Percentiles rank a stretch among this genome's conserved stretches.
Conservation (phyloP, 306 rosid genomes). For the Dalbergia cultrata region DNA sequence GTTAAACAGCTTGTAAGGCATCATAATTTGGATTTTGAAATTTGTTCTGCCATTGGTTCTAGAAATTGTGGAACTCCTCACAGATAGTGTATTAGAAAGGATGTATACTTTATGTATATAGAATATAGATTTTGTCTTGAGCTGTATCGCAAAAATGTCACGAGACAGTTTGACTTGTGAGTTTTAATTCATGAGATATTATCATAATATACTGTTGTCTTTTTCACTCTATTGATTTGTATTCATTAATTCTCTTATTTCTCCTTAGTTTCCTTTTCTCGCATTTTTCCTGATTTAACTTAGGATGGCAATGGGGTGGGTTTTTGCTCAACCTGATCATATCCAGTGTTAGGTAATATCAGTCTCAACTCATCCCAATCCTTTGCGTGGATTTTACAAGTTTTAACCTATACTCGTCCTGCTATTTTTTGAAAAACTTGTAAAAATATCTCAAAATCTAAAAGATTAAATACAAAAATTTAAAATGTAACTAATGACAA, state of each 20-base stretch:
- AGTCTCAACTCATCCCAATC: too few species aligned
- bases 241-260: background rate
- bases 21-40: background rate
- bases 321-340: too few species aligned
- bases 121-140: conserved; percentile 35
- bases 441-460: too few species aligned
- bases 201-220: background rate
- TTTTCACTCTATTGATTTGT: background rate
- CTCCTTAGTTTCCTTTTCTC: background rate
- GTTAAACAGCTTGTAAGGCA: conserved; percentile 51
- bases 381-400: too few species aligned
- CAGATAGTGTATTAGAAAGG: background rate
- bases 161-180: background rate
- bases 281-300: background rate
- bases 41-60: conserved; percentile 35
- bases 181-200: conserved; percentile 8
- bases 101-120: conserved; percentile 39
- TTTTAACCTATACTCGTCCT: too few species aligned
- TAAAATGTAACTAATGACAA: too few species aligned
- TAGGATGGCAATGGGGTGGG: too few species aligned
- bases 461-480: too few species aligned
- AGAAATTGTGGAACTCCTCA: conserved; percentile 22
- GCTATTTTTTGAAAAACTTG: too few species aligned
- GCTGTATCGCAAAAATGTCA: background rate
- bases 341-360: too few species aligned